These are phyloP conservation scores for Myriangium duriaei DNA, from an alignment of 2,329 filamentous ascomycete species.

Conservation along the genomic window DNA sequence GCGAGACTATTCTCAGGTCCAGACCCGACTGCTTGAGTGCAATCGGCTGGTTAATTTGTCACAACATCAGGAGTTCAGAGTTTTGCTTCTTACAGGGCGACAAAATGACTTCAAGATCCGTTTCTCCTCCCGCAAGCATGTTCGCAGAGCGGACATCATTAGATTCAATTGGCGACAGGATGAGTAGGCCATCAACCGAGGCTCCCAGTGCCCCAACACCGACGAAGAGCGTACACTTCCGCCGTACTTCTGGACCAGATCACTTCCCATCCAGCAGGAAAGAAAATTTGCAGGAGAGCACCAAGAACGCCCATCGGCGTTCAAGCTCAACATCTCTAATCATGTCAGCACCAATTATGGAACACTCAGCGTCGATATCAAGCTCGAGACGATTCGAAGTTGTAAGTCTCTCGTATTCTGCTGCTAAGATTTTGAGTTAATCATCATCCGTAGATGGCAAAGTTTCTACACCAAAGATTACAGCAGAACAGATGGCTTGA, in stretches of 20 bases:
- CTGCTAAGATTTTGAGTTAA: no score
- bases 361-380: constrained; percentile 6
- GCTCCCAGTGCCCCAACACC: neutral
- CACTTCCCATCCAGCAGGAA: neutral
- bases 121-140: neutral
- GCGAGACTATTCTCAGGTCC: no score
- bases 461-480: constrained; percentile 7
- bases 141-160: constrained; percentile 4
- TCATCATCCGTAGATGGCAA: constrained; percentile 10
- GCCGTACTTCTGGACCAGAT: neutral
- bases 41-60: constrained; percentile 7
- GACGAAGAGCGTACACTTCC: neutral
- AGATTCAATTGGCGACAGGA: constrained; percentile 3
- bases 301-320: neutral
- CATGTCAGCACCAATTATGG: constrained; percentile 8
- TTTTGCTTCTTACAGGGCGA: no score
- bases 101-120: neutral
- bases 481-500: constrained; percentile 8
- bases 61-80: no score
- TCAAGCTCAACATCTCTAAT: constrained; percentile 5
- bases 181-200: neutral
- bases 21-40: constrained; percentile 8
- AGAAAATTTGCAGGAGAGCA: neutral
- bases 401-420: no score
- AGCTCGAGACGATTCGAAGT: constrained; percentile 9